Percentiles rank a stretch among this genome's conserved stretches.
phyloP scores from a whole-genome alignment of 2,329 filamentous ascomycete genomes.

The Alternaria ventricosa region DNA sequence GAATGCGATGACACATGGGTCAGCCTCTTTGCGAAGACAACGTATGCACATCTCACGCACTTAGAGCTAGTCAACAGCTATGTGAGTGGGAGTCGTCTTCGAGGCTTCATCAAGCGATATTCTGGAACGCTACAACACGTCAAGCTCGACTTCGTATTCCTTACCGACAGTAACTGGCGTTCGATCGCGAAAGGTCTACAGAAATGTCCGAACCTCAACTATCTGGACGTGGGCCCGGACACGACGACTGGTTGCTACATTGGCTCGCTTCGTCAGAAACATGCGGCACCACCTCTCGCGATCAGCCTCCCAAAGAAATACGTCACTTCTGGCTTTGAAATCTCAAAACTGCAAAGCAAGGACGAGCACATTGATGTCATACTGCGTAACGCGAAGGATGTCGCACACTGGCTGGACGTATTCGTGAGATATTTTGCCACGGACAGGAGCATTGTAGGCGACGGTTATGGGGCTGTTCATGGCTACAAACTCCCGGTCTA shows the following conservation, averaged over 20 bases:
- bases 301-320: background rate
- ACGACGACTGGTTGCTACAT: rapidly evolving
- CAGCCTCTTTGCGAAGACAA: background rate
- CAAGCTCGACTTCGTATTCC: too few relatives aligned
- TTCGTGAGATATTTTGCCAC: background rate
- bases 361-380: background rate
- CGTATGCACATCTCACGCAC: rapidly evolving
- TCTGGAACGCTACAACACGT: background rate
- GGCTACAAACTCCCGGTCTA: too few relatives aligned
- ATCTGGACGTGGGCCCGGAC: background rate
- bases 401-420: background rate
- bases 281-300: background rate
- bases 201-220: background rate
- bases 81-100: background rate
- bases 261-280: background rate
- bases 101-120: background rate
- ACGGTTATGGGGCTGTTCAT: too few relatives aligned
- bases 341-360: too few relatives aligned
- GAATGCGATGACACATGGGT: background rate
- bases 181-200: background rate
- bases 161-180: background rate
- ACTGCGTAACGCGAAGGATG: background rate
- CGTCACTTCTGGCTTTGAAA: background rate
- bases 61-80: background rate
- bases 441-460: too few relatives aligned